Percentiles rank a stretch among this genome's conserved stretches.
Evolutionary conservation across 2,329 filamentous ascomycete genomes (phyloP).

Genomic region (Pestalotiopsis sp.): DNA sequence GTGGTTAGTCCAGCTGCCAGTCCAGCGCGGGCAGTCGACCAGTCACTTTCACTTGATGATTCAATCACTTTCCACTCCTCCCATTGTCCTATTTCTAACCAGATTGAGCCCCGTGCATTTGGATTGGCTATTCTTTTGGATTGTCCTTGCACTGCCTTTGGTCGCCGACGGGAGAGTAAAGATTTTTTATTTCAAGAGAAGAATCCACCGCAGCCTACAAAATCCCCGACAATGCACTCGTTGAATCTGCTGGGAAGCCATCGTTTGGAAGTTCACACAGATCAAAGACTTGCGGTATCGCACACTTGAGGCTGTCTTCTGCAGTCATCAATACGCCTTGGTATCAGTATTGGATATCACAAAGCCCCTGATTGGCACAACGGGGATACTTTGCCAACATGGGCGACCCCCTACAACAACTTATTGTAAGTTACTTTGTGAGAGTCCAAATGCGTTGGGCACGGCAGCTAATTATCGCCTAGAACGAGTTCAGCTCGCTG

Average conservation of each 20-base stretch:
- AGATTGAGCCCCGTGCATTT: background rate
- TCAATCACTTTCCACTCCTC: slow-evolving; percentile 8
- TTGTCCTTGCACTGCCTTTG: background rate
- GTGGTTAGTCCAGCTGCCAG: background rate
- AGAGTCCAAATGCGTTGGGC: no score
- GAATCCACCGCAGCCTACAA: background rate
- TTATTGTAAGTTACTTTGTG: background rate
- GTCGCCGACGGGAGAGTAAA: background rate
- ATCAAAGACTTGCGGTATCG: background rate
- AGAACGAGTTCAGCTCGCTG: slow-evolving; percentile 74
- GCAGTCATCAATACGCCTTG: background rate
- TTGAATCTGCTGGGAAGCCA: background rate
- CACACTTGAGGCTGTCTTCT: background rate
- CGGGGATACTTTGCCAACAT: background rate
- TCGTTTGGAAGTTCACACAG: background rate
- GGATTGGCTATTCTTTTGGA: background rate
- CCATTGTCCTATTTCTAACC: background rate
- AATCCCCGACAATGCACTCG: background rate
- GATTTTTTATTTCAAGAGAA: background rate
- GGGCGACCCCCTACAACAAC: background rate
- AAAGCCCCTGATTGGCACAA: background rate
- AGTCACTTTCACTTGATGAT: slow-evolving; percentile 2
- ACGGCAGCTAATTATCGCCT: background rate
- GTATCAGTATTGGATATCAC: background rate
- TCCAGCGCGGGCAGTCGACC: background rate